phyloP scores from a whole-genome alignment of 2,329 filamentous ascomycete species.

The Trichothecium sympodiale region DNA sequence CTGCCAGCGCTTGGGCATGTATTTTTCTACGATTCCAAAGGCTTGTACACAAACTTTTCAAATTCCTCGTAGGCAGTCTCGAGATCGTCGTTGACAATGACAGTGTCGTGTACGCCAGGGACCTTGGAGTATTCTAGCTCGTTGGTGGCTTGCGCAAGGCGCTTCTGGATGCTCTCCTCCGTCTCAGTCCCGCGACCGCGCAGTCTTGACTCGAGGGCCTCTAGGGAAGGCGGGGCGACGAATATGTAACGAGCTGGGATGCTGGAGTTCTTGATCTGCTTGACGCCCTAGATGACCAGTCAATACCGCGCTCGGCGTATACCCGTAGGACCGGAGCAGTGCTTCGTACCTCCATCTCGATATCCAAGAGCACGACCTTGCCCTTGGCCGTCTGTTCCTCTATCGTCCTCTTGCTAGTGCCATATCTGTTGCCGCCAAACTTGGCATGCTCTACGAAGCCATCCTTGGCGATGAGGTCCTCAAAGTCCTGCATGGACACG shows the following conservation, averaged over 20 bases:
- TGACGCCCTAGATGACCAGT: slow-evolving; percentile 48
- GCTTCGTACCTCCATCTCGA: slow-evolving; percentile 74
- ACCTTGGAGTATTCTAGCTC: slow-evolving; percentile 65
- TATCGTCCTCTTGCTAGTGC: slow-evolving; percentile 72
- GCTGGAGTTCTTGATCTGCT: slow-evolving; percentile 73
- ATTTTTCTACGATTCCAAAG: not conserved
- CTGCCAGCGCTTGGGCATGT: too few relatives aligned
- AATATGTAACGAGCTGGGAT: slow-evolving; percentile 75
- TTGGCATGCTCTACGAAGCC: slow-evolving; percentile 80
- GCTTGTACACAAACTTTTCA: slow-evolving; percentile 36
- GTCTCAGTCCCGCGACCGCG: slow-evolving; percentile 68
- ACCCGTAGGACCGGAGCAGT: too few relatives aligned
- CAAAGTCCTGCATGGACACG: slow-evolving; percentile 54
- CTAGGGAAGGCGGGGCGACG: slow-evolving; percentile 66
- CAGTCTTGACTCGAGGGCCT: slow-evolving; percentile 63
- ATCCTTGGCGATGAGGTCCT: slow-evolving; percentile 51
- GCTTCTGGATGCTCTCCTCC: slow-evolving; percentile 58
- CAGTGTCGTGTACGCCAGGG: slow-evolving; percentile 38
- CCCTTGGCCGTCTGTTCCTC: slow-evolving; percentile 61
- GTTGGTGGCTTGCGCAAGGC: slow-evolving; percentile 58
- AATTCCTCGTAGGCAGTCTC: slow-evolving; percentile 42
- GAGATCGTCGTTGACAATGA: slow-evolving; percentile 31
- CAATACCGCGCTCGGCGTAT: too few relatives aligned
- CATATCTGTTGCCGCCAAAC: slow-evolving; percentile 81
- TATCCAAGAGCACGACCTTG: slow-evolving; percentile 75